A percentile compares a stretch with the other conserved stretches of the same genome.
phyloP scores from a whole-genome alignment of 1,284 basidiomycete species.

The Rhizoctonia solani region DNA sequence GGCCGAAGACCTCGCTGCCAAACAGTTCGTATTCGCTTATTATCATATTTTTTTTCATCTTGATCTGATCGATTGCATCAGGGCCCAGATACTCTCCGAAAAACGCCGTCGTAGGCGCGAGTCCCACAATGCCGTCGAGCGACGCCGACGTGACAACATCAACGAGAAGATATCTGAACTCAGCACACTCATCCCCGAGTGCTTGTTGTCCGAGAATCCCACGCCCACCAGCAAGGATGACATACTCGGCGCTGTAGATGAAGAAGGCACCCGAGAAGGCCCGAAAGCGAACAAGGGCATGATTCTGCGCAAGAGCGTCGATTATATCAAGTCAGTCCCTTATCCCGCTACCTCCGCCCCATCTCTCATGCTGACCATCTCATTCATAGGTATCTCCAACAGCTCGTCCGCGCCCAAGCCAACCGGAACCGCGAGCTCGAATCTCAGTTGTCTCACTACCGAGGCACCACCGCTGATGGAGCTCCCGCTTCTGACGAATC shows the following conservation, averaged over 20 bases:
- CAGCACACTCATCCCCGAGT: slow-evolving; percentile 84
- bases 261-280: slow-evolving; percentile 40
- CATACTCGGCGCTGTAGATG: slow-evolving; percentile 44
- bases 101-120: slow-evolving; percentile 78
- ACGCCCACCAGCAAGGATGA: slow-evolving; percentile 40
- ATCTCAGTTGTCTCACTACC: slow-evolving; percentile 54
- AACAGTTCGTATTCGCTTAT: slow-evolving; percentile 49
- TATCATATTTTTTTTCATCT: no score
- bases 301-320: slow-evolving; percentile 84
- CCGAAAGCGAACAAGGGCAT: slow-evolving; percentile 87
- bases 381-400: slow-evolving; percentile 68
- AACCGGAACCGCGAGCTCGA: slow-evolving; percentile 77
- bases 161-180: slow-evolving; percentile 93
- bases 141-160: slow-evolving; percentile 85
- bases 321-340: slow-evolving; percentile 72
- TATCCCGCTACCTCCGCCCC: no score
- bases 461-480: slow-evolving; percentile 3
- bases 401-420: slow-evolving; percentile 77
- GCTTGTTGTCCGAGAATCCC: slow-evolving; percentile 55
- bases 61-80: slow-evolving; percentile 32
- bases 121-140: slow-evolving; percentile 89
- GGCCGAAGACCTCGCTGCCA: slow-evolving; percentile 47
- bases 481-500: not conserved
- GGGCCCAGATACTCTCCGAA: slow-evolving; percentile 60
- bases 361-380: not conserved